Evolutionary conservation across 768 basidiomycete species (phyloP), one percentile per base, ranked within the genome.

Genomic region (Lactarius akahatsu): DNA sequence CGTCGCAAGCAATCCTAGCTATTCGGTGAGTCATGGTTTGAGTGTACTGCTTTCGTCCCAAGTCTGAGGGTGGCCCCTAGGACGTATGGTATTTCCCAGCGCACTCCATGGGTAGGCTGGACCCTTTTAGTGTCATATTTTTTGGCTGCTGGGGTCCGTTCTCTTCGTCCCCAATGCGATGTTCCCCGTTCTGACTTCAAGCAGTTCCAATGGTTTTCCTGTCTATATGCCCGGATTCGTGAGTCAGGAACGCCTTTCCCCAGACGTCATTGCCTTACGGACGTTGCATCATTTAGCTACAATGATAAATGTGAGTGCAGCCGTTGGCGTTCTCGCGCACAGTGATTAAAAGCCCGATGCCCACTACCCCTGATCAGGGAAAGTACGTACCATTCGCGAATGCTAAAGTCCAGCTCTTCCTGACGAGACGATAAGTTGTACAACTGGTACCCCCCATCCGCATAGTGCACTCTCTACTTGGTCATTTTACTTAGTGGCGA

Each of bases 1-100:
- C 86, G 50, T 88, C 88, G 4, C 88, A 90, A 72, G 76, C 81
- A 9, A 89, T 90, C 62, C 72, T 90, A 43, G 88, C 82, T 11
- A 74, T 87, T 58, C 81, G 87, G 87, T 86, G 73, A 55, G 75
- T 61, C 41, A 20, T 15, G 5, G 20, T 54, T 41, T 15, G 11
- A 9, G 43, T 36, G 26, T 20, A 9, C 47, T 36, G 26, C 7
- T n/a, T 50, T 18, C 16, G 10, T 11, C 8, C 30, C 3, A 55
- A 9, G 3, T 54, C 60, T 54, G 61, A 69, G 7, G 15, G 28
- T 41, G 47, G 61, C 64, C 23, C 57, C 26, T 71, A 86, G 87
- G 66, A 82, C 85, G 2, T 84, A 83, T 73, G 86, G 86, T 69
- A 78, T 89, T 34, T 82, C 86, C 5, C 76, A 81, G 61, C 80